phyloP scores from a whole-genome alignment of 2,329 filamentous ascomycete genomes.

The Meredithiella fracta region DNA sequence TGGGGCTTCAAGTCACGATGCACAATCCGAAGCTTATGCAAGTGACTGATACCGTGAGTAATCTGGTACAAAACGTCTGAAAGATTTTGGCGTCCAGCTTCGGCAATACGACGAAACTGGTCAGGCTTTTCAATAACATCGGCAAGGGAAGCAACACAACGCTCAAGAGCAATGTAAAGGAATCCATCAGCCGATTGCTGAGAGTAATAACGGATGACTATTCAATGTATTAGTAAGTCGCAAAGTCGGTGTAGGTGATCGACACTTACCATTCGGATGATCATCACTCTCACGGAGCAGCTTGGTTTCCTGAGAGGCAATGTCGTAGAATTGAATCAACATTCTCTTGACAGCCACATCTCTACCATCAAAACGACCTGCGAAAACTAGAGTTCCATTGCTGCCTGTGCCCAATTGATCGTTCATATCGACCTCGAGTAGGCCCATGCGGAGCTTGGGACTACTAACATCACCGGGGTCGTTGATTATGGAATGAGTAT shows the following conservation, averaged over 20 bases:
- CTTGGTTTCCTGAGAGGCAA: slow-evolving; percentile 85
- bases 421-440: slow-evolving; percentile 46
- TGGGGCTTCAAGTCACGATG: slow-evolving; percentile 96
- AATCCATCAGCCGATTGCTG: slow-evolving; percentile 81
- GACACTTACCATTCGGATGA: slow-evolving; percentile 56
- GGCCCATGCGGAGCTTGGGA: slow-evolving; percentile 43
- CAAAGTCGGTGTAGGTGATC: background rate
- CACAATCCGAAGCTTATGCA: slow-evolving; percentile 85
- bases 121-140: slow-evolving; percentile 71
- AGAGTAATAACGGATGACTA: slow-evolving; percentile 88
- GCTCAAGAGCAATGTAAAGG: slow-evolving; percentile 87
- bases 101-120: slow-evolving; percentile 50
- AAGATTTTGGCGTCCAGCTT: slow-evolving; percentile 57
- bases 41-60: slow-evolving; percentile 69
- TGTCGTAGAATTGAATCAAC: slow-evolving; percentile 88
- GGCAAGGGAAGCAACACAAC: slow-evolving; percentile 83
- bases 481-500: slow-evolving; percentile 40
- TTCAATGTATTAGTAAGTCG: slow-evolving; percentile 17
- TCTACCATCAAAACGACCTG: slow-evolving; percentile 83
- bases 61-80: slow-evolving; percentile 76
- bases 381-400: slow-evolving; percentile 92
- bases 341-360: slow-evolving; percentile 94
- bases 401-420: slow-evolving; percentile 61
- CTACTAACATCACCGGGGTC: slow-evolving; percentile 44
- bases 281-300: slow-evolving; percentile 85